A percentile compares a stretch with the other conserved stretches of the same genome.
phyloP scores from a whole-genome alignment of 768 basidiomycete species.

The Hemileccinum impolitum region DNA sequence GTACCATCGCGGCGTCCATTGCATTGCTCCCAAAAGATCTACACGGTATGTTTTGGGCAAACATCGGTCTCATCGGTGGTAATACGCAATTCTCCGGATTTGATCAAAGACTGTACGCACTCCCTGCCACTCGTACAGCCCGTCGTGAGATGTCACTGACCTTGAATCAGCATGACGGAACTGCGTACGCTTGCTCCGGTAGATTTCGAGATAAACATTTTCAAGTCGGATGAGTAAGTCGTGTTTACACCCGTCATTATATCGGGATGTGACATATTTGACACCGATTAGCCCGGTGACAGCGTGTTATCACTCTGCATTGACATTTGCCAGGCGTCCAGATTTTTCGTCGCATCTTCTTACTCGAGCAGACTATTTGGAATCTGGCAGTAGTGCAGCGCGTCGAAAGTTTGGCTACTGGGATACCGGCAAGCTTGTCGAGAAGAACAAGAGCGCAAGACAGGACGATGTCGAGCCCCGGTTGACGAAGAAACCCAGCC shows the following conservation, averaged over 20 bases:
- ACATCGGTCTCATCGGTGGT: conserved; percentile 89
- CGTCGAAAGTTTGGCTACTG: conserved; percentile 72
- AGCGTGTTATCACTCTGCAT: conserved; percentile 61
- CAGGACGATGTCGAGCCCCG: conserved; percentile 26
- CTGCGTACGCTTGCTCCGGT: conserved; percentile 78
- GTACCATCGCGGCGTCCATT: conserved; percentile 74
- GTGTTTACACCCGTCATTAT: conserved; percentile 6
- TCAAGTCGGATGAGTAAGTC: conserved; percentile 70
- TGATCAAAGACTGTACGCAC: conserved; percentile 66
- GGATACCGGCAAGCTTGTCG: conserved; percentile 34
- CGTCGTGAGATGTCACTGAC: conserved; percentile 14
- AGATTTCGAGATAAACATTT: conserved; percentile 71
- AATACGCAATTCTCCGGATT: conserved; percentile 75
- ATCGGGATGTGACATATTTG: conserved; percentile 14
- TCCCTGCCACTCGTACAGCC: conserved; percentile 12
- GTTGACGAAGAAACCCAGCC: conserved; percentile 26
- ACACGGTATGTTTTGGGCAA: conserved; percentile 93
- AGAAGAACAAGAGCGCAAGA: conserved; percentile 21
- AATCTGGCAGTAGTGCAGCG: conserved; percentile 73
- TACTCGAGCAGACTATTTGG: conserved; percentile 80
- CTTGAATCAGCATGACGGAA: conserved; percentile 57
- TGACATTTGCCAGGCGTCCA: conserved; percentile 52
- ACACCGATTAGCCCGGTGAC: conserved; percentile 51
- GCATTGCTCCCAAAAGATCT: conserved; percentile 71
- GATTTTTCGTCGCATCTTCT: conserved; percentile 53